phyloP scores from a whole-genome alignment of 179 eudicot genomes.

The Nepenthes alata region DNA sequence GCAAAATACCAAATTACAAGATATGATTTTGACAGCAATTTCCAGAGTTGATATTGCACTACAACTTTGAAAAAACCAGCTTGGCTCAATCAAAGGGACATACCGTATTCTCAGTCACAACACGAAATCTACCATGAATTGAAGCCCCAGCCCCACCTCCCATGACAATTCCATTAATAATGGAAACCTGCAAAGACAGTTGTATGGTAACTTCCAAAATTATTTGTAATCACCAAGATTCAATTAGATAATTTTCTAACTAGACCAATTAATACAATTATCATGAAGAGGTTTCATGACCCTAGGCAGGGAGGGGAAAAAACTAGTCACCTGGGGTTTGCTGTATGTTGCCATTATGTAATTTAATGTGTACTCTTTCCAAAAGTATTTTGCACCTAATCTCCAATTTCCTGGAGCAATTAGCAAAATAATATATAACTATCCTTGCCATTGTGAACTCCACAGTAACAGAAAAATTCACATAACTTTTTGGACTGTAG shows the following conservation, averaged over 20 bases:
- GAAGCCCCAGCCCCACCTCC: conserved; percentile 92
- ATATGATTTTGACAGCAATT: too few relatives aligned
- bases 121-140: conserved; percentile 78
- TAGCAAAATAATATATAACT: conserved; percentile 1
- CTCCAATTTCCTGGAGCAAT: conserved; percentile 60
- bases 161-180: conserved; percentile 82
- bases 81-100: conserved; percentile 1
- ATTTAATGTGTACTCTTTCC: conserved; percentile 51
- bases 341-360: conserved; percentile 70
- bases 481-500: background rate
- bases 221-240: too few relatives aligned
- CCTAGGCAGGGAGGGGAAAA: too few relatives aligned
- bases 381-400: conserved; percentile 47
- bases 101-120: conserved; percentile 87
- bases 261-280: too few relatives aligned
- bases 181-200: conserved; percentile 48
- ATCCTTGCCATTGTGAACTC: background rate
- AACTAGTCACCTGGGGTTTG: conserved; percentile 50
- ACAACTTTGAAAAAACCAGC: background rate
- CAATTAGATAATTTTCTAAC: too few relatives aligned
- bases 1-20: too few relatives aligned
- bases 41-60: background rate
- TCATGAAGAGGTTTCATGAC: too few relatives aligned
- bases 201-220: conserved; percentile 6
- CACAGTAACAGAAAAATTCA: conserved; percentile 1